Conservation (phyloP, 2,329 filamentous ascomycete genomes). For the Colletotrichum euphorbiae region DNA sequence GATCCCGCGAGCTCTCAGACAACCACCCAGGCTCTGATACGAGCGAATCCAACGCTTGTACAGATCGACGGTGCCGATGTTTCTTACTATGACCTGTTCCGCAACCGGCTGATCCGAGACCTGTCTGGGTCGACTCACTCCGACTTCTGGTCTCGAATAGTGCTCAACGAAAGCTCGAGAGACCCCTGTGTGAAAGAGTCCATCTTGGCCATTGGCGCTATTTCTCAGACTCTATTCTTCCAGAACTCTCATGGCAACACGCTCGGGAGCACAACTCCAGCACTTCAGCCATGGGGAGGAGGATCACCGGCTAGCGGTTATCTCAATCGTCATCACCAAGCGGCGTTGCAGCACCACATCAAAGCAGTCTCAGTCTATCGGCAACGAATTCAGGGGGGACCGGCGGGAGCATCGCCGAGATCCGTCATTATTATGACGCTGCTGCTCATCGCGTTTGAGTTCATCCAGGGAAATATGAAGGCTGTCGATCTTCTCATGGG, state of each 20-base stretch:
- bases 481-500: slow-evolving; percentile 33
- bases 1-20: not conserved
- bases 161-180: slow-evolving; percentile 40
- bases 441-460: slow-evolving; percentile 41
- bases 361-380: slow-evolving; percentile 38
- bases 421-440: slow-evolving; percentile 40
- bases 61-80: slow-evolving; percentile 31
- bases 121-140: slow-evolving; percentile 40
- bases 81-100: slow-evolving; percentile 42
- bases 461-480: slow-evolving; percentile 40
- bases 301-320: not conserved
- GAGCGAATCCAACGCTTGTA: not conserved
- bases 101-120: slow-evolving; percentile 40
- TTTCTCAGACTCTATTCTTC: slow-evolving; percentile 40
- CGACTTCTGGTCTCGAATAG: slow-evolving; percentile 43
- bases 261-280: not conserved
- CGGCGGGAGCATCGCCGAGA: slow-evolving; percentile 20
- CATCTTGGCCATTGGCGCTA: slow-evolving; percentile 42
- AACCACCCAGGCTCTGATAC: not conserved
- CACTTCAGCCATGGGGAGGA: not conserved
- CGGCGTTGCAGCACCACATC: slow-evolving; percentile 37
- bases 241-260: not conserved
- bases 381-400: slow-evolving; percentile 23
- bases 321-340: slow-evolving; percentile 28
- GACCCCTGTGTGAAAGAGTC: slow-evolving; percentile 42